Conservation (phyloP, 2,329 filamentous ascomycete genomes). For the Neoascochyta sp. region DNA sequence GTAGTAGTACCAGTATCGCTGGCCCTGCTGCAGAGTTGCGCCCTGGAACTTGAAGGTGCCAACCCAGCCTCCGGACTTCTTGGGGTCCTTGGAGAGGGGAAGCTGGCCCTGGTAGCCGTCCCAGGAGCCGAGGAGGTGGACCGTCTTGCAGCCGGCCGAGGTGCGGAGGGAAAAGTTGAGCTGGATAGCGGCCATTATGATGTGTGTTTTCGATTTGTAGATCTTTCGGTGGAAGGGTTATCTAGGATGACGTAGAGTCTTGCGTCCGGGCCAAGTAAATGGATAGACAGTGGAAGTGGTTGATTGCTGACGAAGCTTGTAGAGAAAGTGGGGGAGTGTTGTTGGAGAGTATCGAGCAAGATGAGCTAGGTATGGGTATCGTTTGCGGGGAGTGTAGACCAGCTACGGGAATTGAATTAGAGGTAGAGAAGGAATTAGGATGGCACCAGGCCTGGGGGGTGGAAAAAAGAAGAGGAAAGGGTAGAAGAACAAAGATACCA, state of each 20-base stretch:
- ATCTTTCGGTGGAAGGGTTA: constrained; percentile 21
- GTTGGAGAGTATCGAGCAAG: constrained; percentile 45
- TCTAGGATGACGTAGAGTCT: constrained; percentile 22
- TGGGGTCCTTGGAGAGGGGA: constrained; percentile 84
- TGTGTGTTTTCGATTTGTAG: constrained; percentile 13
- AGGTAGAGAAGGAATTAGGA: constrained; percentile 32
- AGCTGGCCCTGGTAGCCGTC: constrained; percentile 95
- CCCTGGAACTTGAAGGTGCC: constrained; percentile 96
- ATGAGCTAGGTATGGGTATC: constrained; percentile 47
- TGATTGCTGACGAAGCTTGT: constrained; percentile 35
- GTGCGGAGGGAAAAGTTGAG: constrained; percentile 95
- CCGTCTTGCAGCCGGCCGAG: constrained; percentile 93
- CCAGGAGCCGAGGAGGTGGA: constrained; percentile 96
- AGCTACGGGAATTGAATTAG: constrained; percentile 43
- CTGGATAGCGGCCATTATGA: constrained; percentile 80
- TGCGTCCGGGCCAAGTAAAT: constrained; percentile 37
- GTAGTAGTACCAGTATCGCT: constrained; percentile 99
- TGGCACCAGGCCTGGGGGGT: constrained; percentile 49
- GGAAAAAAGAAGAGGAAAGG: constrained; percentile 42
- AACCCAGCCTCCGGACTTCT: constrained; percentile 89
- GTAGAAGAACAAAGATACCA: constrained; percentile 47
- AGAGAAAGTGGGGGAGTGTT: constrained; percentile 21
- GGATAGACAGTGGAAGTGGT: constrained; percentile 33
- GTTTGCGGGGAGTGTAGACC: constrained; percentile 39
- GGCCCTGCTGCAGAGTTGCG: constrained; percentile 77